A percentile compares a stretch with the other conserved stretches of the same genome.
phyloP scores from a whole-genome alignment of 352 stramenopile genomes.

The Blastocystis sp. region DNA sequence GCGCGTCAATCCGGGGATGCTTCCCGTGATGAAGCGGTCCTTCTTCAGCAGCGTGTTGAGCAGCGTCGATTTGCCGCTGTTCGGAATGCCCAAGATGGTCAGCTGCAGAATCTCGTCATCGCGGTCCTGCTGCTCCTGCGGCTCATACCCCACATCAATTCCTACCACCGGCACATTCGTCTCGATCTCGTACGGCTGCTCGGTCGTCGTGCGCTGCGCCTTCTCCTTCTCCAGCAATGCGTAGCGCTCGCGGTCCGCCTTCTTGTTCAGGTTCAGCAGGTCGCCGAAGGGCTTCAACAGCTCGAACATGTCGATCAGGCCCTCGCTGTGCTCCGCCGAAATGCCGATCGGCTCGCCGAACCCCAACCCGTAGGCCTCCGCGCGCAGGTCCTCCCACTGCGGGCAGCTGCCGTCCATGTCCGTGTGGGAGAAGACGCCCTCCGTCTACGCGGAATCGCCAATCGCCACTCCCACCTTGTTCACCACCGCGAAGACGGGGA shows the following conservation, averaged over 20 bases:
- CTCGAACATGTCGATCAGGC: conserved; percentile 73
- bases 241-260: conserved; percentile 64
- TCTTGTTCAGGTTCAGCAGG: conserved; percentile 67
- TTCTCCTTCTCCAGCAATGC: conserved; percentile 55
- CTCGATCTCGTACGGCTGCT: conserved; percentile 10
- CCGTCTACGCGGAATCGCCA: conserved; percentile 26
- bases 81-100: conserved; percentile 74
- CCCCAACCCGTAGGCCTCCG: conserved; percentile 71
- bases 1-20: conserved; percentile 74
- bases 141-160: neutral
- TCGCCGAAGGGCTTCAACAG: conserved; percentile 61
- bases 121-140: conserved; percentile 33
- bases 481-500: conserved; percentile 68
- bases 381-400: conserved; percentile 57
- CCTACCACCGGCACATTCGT: conserved; percentile 29
- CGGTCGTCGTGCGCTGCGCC: neutral
- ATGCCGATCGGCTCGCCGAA: conserved; percentile 75
- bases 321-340: conserved; percentile 74
- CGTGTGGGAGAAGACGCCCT: conserved; percentile 51
- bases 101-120: conserved; percentile 71
- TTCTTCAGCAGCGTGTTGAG: conserved; percentile 74
- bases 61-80: conserved; percentile 76
- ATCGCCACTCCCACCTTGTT: conserved; percentile 69
- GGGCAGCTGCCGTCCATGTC: conserved; percentile 19
- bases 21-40: conserved; percentile 73